Evolutionary conservation across 345 rosid genomes (phyloP).

Genomic region (Fremontodendron californicum): DNA sequence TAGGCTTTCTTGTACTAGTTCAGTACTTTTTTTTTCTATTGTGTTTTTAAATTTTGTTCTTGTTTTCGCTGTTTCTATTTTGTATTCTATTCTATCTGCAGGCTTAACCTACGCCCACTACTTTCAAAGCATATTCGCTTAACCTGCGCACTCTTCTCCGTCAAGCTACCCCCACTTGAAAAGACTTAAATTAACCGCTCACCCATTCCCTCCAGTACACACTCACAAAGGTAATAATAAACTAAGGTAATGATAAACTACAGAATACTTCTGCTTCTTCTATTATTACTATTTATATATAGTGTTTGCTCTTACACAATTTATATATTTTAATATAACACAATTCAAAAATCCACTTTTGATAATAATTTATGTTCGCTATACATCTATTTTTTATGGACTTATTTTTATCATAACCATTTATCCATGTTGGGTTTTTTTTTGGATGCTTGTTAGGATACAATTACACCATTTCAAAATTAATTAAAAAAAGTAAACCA

Average conservation of each 20-base stretch:
- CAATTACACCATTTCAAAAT: too few species aligned
- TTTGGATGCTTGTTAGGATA: too few species aligned
- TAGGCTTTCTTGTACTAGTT: conserved; percentile 5
- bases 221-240: background rate
- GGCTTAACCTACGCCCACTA: conserved; percentile 54
- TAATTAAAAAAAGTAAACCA: too few species aligned
- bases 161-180: conserved; percentile 50
- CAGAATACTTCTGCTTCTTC: background rate
- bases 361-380: too few species aligned
- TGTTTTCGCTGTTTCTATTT: background rate
- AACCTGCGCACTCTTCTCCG: conserved; percentile 66
- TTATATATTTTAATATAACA: too few species aligned
- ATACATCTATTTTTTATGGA: too few species aligned
- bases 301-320: background rate
- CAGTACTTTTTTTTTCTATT: background rate
- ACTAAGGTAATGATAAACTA: background rate
- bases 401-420: too few species aligned
- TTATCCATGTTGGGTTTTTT: too few species aligned
- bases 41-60: background rate
- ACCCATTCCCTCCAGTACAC: conserved; percentile 44
- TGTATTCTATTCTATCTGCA: conserved; percentile 11
- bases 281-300: background rate
- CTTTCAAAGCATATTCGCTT: conserved; percentile 50
- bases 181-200: conserved; percentile 47
- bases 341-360: too few species aligned